Evolutionary conservation across 2,329 filamentous ascomycete species (phyloP), one percentile per base, ranked within the genome.

Genomic region (Fusarium nygamai): DNA sequence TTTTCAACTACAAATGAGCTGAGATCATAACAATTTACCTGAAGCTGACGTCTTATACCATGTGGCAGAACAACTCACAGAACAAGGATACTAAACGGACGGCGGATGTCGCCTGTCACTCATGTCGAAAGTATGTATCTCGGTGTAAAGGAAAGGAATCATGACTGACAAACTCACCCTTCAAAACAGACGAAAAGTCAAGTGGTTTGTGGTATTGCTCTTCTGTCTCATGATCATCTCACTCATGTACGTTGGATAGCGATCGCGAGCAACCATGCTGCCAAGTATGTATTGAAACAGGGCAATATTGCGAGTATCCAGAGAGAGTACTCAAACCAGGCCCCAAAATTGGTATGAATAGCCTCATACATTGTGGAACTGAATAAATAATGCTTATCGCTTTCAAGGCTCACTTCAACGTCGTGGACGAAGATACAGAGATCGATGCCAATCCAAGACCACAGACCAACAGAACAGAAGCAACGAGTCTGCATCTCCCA

Each of bases 91-190:
- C 47, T 13, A 51, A 33, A 13, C 29, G 47, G 11, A 33, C 47
- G 10, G 47, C 47, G 0, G 29, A 33, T 3, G 29, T 51, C 0
- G 47, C 47, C 31, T 51, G 47, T 24, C 47, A 51, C 16, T 51
- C 47, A 6, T 51, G 47, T 51, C 47, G 47, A 19, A 51, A 33
- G 47, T 51, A n/a, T 5, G 47, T 33, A 5, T 16, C 27, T 10
- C 2, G 8, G 2, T 31, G 29, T 5, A 5, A 50, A 0, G 3
- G 2, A n/a, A 14, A 50, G 9, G 9, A 48, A 22, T 22, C 13
- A 22, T 22, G 13, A 17, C 47, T 50, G 16, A 50, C 47, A 50
- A 12, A 3, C 3, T 33, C 2, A 19, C 4, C 8, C 1, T n/a
- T 50, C 7, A 2, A n/a, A 47, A n/a, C 6, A 51, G 47, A 3